Percentiles rank a stretch among this genome's conserved stretches.
Evolutionary conservation across 176 grass and related monocot species (phyloP).

Genomic region (Dendrocalamus sinicus): DNA sequence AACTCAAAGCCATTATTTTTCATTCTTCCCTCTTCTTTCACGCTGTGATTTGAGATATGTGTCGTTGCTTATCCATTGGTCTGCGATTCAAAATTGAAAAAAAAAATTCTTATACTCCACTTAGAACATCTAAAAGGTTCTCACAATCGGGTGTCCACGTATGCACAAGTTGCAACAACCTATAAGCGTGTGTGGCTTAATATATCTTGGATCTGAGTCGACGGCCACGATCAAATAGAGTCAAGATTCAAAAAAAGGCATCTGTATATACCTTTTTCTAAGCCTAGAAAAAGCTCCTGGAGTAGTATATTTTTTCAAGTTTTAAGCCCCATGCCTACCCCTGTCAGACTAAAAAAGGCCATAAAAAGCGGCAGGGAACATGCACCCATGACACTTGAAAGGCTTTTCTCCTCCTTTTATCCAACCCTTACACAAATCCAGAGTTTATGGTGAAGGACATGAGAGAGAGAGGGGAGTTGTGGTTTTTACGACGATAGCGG

Average conservation of each 20-base stretch:
- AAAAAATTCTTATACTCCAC: neutral
- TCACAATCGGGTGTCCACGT: neutral
- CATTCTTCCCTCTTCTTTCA: neutral
- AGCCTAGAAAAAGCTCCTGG: neutral
- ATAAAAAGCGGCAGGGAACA: constrained; percentile 17
- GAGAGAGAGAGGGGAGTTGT: constrained; percentile 1
- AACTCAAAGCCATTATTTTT: neutral
- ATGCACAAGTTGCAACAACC: neutral
- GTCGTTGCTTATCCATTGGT: neutral
- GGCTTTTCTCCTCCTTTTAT: constrained; percentile 11
- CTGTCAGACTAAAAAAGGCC: neutral
- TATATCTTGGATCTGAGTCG: neutral
- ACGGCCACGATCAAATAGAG: neutral
- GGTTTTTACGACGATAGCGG: too few species aligned
- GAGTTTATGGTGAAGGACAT: constrained; percentile 39
- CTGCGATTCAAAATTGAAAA: neutral
- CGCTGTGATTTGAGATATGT: neutral
- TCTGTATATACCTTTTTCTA: neutral
- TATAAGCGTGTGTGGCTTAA: neutral
- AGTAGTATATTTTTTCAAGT: neutral
- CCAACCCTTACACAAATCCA: constrained; percentile 32
- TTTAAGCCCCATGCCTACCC: neutral
- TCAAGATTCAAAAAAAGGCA: constrained; percentile 32
- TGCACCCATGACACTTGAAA: constrained; percentile 46
- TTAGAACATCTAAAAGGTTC: neutral